phyloP scores from a whole-genome alignment of 371 early-diverging fungal species.

The Mucor circinelloides region DNA sequence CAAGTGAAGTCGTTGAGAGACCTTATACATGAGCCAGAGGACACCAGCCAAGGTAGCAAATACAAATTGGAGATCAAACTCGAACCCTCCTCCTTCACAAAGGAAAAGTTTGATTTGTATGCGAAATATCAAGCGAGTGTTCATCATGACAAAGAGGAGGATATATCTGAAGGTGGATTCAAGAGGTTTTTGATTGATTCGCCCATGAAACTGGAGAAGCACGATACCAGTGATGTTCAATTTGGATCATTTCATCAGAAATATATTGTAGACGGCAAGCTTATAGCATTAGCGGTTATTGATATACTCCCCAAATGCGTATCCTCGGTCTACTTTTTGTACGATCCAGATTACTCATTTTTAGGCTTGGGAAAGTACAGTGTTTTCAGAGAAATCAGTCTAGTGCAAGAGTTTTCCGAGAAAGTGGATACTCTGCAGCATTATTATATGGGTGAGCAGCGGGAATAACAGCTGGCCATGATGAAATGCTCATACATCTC shows the following conservation, averaged over 20 bases:
- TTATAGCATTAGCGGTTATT: slow-evolving; percentile 88
- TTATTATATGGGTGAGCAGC: slow-evolving; percentile 84
- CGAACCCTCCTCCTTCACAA: slow-evolving; percentile 68
- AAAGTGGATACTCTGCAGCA: slow-evolving; percentile 49
- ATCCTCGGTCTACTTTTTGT: slow-evolving; percentile 93
- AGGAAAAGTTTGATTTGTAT: slow-evolving; percentile 79
- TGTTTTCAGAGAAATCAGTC: slow-evolving; percentile 79
- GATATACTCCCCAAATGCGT: slow-evolving; percentile 90
- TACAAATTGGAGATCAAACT: slow-evolving; percentile 48
- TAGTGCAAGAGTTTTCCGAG: slow-evolving; percentile 44
- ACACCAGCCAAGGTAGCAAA: slow-evolving; percentile 1
- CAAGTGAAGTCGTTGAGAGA: slow-evolving; percentile 15
- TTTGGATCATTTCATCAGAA: slow-evolving; percentile 90
- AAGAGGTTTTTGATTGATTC: slow-evolving; percentile 75
- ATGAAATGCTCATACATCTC: background rate
- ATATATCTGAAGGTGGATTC: slow-evolving; percentile 58
- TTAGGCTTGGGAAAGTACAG: slow-evolving; percentile 84
- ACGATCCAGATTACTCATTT: slow-evolving; percentile 79
- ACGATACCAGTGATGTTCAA: background rate
- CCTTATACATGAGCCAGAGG: slow-evolving; percentile 17
- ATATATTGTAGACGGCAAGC: slow-evolving; percentile 73
- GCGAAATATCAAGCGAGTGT: slow-evolving; percentile 77
- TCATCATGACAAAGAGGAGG: slow-evolving; percentile 73
- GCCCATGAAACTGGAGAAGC: slow-evolving; percentile 55
- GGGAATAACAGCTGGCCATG: background rate